These are phyloP conservation scores for Neofusicoccum kwambonambiense DNA, from an alignment of 2,329 filamentous ascomycete species.

Conservation along the genomic window DNA sequence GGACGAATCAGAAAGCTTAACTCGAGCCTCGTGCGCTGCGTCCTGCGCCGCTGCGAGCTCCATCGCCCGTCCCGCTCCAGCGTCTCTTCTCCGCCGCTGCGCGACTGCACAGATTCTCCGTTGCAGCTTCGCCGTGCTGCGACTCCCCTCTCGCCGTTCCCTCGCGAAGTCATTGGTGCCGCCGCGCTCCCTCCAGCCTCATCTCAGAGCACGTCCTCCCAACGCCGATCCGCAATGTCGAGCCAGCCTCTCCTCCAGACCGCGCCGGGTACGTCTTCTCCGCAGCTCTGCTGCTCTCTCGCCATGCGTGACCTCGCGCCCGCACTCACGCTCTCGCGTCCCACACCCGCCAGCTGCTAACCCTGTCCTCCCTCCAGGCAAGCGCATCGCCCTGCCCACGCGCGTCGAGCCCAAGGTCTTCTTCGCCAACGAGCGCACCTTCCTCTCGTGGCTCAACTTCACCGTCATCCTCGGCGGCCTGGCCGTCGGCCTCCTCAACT, in stretches of 20 bases:
- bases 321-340: neutral
- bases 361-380: slow-evolving; percentile 59
- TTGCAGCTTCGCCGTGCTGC: neutral
- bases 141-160: neutral
- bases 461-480: slow-evolving; percentile 96
- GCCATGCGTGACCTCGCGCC: neutral
- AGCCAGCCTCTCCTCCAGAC: slow-evolving; percentile 94
- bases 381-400: slow-evolving; percentile 95
- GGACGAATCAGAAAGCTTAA: slow-evolving; percentile 3
- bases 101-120: neutral
- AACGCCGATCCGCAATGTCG: slow-evolving; percentile 66
- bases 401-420: slow-evolving; percentile 99
- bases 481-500: slow-evolving; percentile 96
- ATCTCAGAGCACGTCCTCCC: slow-evolving; percentile 10
- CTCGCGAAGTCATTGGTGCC: neutral
- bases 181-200: neutral
- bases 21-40: neutral
- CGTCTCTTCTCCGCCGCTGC: neutral
- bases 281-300: neutral
- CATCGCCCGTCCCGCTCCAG: neutral
- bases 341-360: slow-evolving; percentile 20
- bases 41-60: neutral
- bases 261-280: slow-evolving; percentile 66
- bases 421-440: slow-evolving; percentile 99
- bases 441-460: slow-evolving; percentile 99